Base-by-base conservation (phyloP, 2,329 filamentous ascomycete genomes). In the Cladosporium sp. region DNA sequence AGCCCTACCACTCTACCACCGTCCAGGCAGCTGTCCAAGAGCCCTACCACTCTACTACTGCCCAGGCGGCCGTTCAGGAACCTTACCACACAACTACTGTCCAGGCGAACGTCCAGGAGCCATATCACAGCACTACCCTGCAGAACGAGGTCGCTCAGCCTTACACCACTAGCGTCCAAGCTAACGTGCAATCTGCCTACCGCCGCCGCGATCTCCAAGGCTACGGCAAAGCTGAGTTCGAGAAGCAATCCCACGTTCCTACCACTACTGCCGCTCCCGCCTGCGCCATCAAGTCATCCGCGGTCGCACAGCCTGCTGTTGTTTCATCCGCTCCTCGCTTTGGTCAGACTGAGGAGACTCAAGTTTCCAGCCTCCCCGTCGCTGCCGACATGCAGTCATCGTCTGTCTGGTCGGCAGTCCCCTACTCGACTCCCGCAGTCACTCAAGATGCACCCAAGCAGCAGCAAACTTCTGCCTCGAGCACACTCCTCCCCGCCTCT, bases 191-290 rank as follows among this genome's bases (percentile, higher is more conserved):
- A 11, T 28, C 26, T 18, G 26, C 50, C 26, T 53, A 53, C 50
- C 29, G 50, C 31, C 59, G 59, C 12, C 26, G 31, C 11, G 59
- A 50, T 21, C n/a, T 50, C 18, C 11, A 62, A 12, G 61, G 61
- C 26, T 63, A 63, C 50, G 61, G 61, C 50, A 55, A 56, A 26
- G 61, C 61, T 21, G 61, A 63, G 37, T 63, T 56, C 61, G 46
- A 50, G n/a, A 62, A 62, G 59, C 29, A 55, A 11, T 52, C 37
- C 23, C 61, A 40, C 12, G 18, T 33, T 10, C 44, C 44, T 10
- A 33, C 59, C 18, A 62, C 59, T 6, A 33, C 37, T 14, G 57
- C 40, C 7, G 60, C 60, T 31, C 46, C 61, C 14, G 46, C 60
- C 33, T 62, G 60, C 18, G 33, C 31, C 3, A 31, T 49, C 33